Evolutionary conservation across 306 rosid genomes (phyloP).

Genomic region (Castanospermum australe): DNA sequence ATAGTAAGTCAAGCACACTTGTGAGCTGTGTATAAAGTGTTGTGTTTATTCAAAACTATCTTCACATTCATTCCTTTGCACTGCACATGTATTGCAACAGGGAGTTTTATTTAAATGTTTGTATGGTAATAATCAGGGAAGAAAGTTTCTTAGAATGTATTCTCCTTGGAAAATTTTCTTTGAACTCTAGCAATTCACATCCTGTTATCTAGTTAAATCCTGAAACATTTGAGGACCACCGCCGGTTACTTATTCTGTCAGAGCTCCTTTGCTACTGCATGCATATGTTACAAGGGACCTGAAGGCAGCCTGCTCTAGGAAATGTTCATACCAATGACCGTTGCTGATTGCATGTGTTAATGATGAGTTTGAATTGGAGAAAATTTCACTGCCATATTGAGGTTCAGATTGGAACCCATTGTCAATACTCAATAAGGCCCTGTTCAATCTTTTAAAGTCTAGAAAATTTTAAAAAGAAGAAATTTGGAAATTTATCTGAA

Average conservation of each 20-base stretch:
- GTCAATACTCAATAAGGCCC: not conserved
- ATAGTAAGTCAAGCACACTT: slow-evolving; percentile 50
- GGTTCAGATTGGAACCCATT: not conserved
- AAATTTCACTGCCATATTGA: not conserved
- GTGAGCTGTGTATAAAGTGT: not conserved
- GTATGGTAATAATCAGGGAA: not conserved
- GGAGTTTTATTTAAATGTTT: not conserved
- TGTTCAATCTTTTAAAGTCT: not conserved
- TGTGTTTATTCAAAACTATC: slow-evolving; percentile 10
- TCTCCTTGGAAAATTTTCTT: not conserved
- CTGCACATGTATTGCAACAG: not conserved
- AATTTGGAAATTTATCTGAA: not conserved
- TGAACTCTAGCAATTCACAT: not conserved
- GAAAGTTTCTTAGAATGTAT: not conserved
- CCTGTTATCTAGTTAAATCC: not conserved
- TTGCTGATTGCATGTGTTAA: not conserved
- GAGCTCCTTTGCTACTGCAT: not conserved
- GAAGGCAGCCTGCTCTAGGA: not conserved
- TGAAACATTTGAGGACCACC: not conserved
- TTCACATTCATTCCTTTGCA: not conserved
- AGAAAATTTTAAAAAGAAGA: not conserved
- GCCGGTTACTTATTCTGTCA: not conserved
- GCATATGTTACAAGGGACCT: not conserved
- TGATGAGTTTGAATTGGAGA: not conserved
- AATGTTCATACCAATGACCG: not conserved